Base-by-base conservation (phyloP, 495 filamentous ascomycete species). In the Aspergillus haitiensis region DNA sequence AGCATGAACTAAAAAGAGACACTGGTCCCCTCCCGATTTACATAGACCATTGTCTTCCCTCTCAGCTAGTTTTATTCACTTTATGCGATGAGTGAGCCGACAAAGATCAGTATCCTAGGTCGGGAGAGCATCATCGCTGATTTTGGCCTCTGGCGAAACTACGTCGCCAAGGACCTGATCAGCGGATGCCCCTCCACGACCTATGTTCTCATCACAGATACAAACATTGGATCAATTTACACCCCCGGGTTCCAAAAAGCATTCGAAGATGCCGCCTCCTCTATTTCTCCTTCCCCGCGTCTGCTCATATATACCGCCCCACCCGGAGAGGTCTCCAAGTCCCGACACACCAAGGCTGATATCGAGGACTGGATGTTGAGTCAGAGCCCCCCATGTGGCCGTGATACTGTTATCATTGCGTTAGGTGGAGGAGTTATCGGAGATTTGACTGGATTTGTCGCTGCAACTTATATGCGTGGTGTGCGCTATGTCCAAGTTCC, bases 361-460 rank as follows among this genome's bases (percentile, higher is more conserved):
- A 91, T 98, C 61, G 93, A 98, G 71, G 93, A 98, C 77, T 98
- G 95, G 95, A 89, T 98, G 88, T 81, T 97, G 50, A 84, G 87
- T 60, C 84, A 97, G 58, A 76, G 65, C 53, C 80, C 80, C 8
- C 80, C 79, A 71, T 98, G 92, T 81, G 96, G 93, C 16, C 83
- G 94, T 50, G 94, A 98, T 72, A 96, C 92, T 1, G 89, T 98
- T 46, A 84, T 98, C 53, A 90, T 98, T 72, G 94, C 94, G 15
- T 81, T 98, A 12, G 94, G 94, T n/a, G 94, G 94, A 60, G 94
- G 94, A 52, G 95, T 98, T 27, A 96, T 98, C 76, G 94, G 94
- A 18, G 94, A 98, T 70, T 87, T 98, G 86, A 92, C 96, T 58
- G 94, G 94, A 52, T 98, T 96, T 73, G 89, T 97, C 21, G 94